Evolutionary conservation across 768 basidiomycete species (phyloP).

Genomic region (Tulasnella sp.): DNA sequence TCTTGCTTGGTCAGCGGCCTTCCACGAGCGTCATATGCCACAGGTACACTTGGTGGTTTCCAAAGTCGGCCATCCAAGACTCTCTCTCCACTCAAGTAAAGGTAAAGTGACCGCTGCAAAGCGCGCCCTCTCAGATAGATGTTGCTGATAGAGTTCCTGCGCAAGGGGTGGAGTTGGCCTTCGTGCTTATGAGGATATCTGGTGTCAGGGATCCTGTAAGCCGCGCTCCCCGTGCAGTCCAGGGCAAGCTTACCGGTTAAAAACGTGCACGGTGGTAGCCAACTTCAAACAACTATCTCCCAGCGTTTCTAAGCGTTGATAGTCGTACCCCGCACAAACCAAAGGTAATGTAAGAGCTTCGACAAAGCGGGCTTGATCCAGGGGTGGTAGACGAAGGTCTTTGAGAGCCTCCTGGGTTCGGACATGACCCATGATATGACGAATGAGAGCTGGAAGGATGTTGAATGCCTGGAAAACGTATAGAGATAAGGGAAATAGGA

Average conservation of each 20-base stretch:
- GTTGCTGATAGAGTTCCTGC: conserved; percentile 70
- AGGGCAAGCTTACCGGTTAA: conserved; percentile 56
- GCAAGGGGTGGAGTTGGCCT: conserved; percentile 72
- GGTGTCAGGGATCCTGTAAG: not conserved
- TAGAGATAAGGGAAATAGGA: conserved; percentile 32
- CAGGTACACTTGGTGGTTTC: conserved; percentile 55
- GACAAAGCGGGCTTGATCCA: conserved; percentile 60
- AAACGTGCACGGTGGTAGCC: conserved; percentile 72
- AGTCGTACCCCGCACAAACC: conserved; percentile 66
- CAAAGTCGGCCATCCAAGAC: conserved; percentile 56
- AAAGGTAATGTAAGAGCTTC: conserved; percentile 79
- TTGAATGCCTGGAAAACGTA: conserved; percentile 52
- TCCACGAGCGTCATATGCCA: conserved; percentile 37
- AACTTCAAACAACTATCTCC: conserved; percentile 84
- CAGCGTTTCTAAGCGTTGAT: conserved; percentile 84
- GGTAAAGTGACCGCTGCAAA: conserved; percentile 63
- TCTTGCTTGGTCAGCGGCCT: conserved; percentile 49
- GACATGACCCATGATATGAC: conserved; percentile 66
- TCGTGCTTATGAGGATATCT: conserved; percentile 70
- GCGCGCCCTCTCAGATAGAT: conserved; percentile 69
- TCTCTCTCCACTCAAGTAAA: conserved; percentile 64
- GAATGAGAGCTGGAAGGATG: conserved; percentile 67
- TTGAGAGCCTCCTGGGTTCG: conserved; percentile 57
- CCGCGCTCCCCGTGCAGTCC: not conserved
- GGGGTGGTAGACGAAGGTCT: conserved; percentile 63